Evolutionary conservation across 2,329 filamentous ascomycete genomes (phyloP), one percentile per base, ranked within the genome.

Genomic region (Thermothelomyces thermophilus): DNA sequence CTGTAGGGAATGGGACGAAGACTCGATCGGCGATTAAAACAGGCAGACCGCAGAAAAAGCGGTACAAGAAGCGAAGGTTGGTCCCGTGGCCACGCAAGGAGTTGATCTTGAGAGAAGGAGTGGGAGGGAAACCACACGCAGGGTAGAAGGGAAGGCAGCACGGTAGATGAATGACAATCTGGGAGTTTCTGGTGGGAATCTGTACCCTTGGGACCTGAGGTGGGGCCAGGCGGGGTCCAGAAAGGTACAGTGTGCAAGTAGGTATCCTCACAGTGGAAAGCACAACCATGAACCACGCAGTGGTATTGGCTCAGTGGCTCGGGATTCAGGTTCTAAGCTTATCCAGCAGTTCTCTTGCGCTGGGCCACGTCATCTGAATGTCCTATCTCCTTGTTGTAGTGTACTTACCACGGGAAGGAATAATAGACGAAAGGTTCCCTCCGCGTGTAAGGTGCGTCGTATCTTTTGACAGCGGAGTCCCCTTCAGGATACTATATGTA

Each of bases 101-200:
- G 46, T 55, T 46, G 19, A 28, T 33, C 39, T 45, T 30, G 48
- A 28, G 22, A 50, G 52, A 51, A 51, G 35, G 51, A 50, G 48
- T 39, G 50, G 31, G 54, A 54, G 51, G 35, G 41, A 50, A 36
- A 40, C 46, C 26, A 48, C 24, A 19, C 39, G 39, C 16, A 37
- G 31, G 54, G 36, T 17, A 41, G 44, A 46, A 45, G 48, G 53
- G 56, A 45, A 51, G 49, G 45, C 26, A 46, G 42, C 16, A 26
- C 48, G 43, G 41, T 55, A 41, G 50, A 57, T 57, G 56, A 57
- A 56, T 58, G 56, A 51, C 50, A 55, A 55, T 59, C 47, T 54
- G 41, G 41, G 50, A 49, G 48, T 50, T 52, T 58, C 51, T 53
- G 48, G 54, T 53, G 53, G 53, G 56, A 55, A 46, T 40, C 46